Percentiles rank a stretch among this genome's conserved stretches.
phyloP scores from a whole-genome alignment of 75 land plant genomes.

The Azolla pinnata region DNA sequence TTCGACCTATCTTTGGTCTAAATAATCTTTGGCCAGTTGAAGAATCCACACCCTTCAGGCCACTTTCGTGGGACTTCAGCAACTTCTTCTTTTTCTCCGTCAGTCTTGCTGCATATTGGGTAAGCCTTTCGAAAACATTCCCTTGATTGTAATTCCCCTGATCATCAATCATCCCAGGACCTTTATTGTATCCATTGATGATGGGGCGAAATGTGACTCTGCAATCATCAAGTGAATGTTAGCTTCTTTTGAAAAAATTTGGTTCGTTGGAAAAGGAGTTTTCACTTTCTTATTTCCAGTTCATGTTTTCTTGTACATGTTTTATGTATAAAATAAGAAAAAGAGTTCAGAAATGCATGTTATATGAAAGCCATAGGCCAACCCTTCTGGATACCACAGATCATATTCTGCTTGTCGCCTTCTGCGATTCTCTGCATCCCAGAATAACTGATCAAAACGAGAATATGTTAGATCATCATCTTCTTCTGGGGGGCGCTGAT shows the following conservation, averaged over 20 bases:
- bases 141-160: constrained; percentile 19
- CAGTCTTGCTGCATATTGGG: constrained; percentile 29
- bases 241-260: too few relatives aligned
- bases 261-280: too few relatives aligned
- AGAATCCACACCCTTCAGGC: constrained; percentile 18
- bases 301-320: too few relatives aligned
- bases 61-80: constrained; percentile 1
- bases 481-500: constrained; percentile 10
- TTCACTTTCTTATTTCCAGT: too few relatives aligned
- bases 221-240: too few relatives aligned
- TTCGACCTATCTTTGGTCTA: constrained; percentile 27
- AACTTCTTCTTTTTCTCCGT: constrained; percentile 24
- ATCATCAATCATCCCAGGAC: constrained; percentile 5
- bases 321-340: background rate
- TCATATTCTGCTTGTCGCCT: constrained; percentile 32
- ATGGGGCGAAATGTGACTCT: constrained; percentile 33
- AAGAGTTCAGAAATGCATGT: background rate
- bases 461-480: constrained; percentile 1
- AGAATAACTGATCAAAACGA: constrained; percentile 31
- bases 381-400: constrained; percentile 44
- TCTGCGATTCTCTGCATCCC: constrained; percentile 33
- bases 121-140: constrained; percentile 24
- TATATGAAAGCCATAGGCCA: background rate
- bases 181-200: constrained; percentile 17
- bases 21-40: constrained; percentile 25